These are phyloP conservation scores for Lecanosticta acicola DNA, from an alignment of 2,329 filamentous ascomycete genomes.

Conservation along the genomic window DNA sequence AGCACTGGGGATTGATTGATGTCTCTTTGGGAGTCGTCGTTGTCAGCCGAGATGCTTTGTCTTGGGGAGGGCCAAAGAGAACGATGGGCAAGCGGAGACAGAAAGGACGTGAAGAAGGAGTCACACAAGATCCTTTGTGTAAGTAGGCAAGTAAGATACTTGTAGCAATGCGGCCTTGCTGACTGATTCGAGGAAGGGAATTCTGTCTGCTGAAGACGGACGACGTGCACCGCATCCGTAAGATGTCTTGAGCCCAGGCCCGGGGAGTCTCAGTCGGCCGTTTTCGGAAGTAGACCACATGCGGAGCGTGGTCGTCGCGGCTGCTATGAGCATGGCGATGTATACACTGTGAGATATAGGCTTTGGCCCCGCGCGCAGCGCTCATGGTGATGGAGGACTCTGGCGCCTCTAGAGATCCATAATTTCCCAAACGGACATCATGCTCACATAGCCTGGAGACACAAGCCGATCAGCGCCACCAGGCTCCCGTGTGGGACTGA, in stretches of 20 bases:
- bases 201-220: slow-evolving; percentile 27
- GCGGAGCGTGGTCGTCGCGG: slow-evolving; percentile 11
- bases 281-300: slow-evolving; percentile 29
- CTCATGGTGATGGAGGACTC: slow-evolving; percentile 20
- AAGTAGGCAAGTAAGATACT: slow-evolving; percentile 27
- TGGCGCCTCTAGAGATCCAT: slow-evolving; percentile 24
- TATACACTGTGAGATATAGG: slow-evolving; percentile 21
- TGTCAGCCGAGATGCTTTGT: slow-evolving; percentile 28
- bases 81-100: slow-evolving; percentile 25
- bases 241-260: slow-evolving; percentile 28
- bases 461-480: slow-evolving; percentile 31
- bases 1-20: slow-evolving; percentile 10
- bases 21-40: slow-evolving; percentile 24
- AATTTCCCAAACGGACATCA: slow-evolving; percentile 27
- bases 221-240: slow-evolving; percentile 30
- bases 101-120: slow-evolving; percentile 26
- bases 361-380: slow-evolving; percentile 16
- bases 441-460: slow-evolving; percentile 23
- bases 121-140: slow-evolving; percentile 34
- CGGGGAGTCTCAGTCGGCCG: slow-evolving; percentile 27
- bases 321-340: slow-evolving; percentile 17
- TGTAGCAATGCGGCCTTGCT: slow-evolving; percentile 25
- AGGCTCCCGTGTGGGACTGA: slow-evolving; percentile 28
- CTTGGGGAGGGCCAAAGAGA: slow-evolving; percentile 25
- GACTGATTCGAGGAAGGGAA: slow-evolving; percentile 11